Base-by-base conservation (phyloP, 1,284 basidiomycete genomes). In the Sanghuangporus weigelae region DNA sequence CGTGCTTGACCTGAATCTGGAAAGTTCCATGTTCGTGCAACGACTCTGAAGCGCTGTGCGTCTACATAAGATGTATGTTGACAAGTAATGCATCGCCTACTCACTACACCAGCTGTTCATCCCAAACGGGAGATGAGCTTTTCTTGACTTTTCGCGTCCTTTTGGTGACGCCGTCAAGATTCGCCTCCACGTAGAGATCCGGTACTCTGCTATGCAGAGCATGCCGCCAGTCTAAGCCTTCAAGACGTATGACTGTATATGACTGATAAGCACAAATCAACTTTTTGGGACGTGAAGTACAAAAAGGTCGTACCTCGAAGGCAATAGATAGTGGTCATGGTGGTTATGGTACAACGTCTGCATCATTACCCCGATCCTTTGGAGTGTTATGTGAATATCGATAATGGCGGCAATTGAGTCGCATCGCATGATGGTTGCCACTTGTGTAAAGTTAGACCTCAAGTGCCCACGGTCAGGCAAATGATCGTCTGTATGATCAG, bases 181-280 rank as follows among this genome's bases (percentile, higher is more conserved):
- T 36, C 48, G 49, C 57, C n/a, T 48, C 14, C 19, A 59, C 57
- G 26, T 59, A 59, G 10, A 59, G 42, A 31, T 59, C 44, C 26
- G 57, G 57, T n/a, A 31, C 7, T 35, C 35, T 59, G 57, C 42
- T 59, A 14, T 12, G n/a, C n/a, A n/a, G n/a, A n/a, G n/a, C n/a
- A n/a, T n/a, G 39, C 2, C 8, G 10, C 56, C 56, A 57, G 7
- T 5, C n/a, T 7, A 57, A 35, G 19, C 44, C 44, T 42, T 57
- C 35, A 19, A 46, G 39, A n/a, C 19, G 35, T 39, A 57, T 31
- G 21, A 57, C 56, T 57, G 21, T 8, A 3, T 7, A 31, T 23
- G 49, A 14, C 2, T 31, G 49, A 8, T 23, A 51, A 35, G 7
- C 16, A 46, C 44, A 7, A 7, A 7, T n/a, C 21, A 46, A n/a